Base-by-base conservation (phyloP, 805 yeast genomes). In the Grigorovia jiainica region DNA sequence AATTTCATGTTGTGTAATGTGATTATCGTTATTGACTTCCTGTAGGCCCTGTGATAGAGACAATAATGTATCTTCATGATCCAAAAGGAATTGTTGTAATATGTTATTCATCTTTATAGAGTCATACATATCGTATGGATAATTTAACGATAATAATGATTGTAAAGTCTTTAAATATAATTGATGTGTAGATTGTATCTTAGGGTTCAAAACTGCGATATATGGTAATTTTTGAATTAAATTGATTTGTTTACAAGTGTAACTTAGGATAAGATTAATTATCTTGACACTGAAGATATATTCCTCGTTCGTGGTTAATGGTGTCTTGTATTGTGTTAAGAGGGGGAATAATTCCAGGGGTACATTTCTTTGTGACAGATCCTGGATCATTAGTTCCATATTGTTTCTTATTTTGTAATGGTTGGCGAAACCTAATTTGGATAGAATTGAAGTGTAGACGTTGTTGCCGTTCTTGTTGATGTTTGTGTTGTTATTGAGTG, bases 41-140 rank as follows among this genome's bases (percentile, higher is more conserved):
- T 70, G 70, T 53, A 90, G 82, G 0, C 97, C 98, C 45, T 78
- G 77, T 13, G 96, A 85, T 42, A 90, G 64, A 3, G 76, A 72
- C 3, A 94, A 83, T 39, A 92, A 70, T 3, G 95, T 87, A 57
- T 92, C 95, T 13, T 86, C 73, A 58, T 90, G 97, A 32, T 78
- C 69, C 44, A 80, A 81, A 15, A 86, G 74, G 47, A 86, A 79
- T 36, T 73, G 64, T 18, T 67, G 62, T 39, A 90, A 64, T 5
- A 78, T 70, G 5, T 63, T 54, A 11, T 77, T 71, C 48, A 87
- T 77, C 35, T 56, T 52, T 3, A 58, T 60, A 52, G 82, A 81
- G 43, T 82, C 79, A 38, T 72, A 72, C 13, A 70, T 44, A 5
- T 77, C 74, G 46, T 61, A 52, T 6, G 77, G 70, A 33, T 70